phyloP scores from a whole-genome alignment of 768 basidiomycete genomes.

The Pluteus cervinus region DNA sequence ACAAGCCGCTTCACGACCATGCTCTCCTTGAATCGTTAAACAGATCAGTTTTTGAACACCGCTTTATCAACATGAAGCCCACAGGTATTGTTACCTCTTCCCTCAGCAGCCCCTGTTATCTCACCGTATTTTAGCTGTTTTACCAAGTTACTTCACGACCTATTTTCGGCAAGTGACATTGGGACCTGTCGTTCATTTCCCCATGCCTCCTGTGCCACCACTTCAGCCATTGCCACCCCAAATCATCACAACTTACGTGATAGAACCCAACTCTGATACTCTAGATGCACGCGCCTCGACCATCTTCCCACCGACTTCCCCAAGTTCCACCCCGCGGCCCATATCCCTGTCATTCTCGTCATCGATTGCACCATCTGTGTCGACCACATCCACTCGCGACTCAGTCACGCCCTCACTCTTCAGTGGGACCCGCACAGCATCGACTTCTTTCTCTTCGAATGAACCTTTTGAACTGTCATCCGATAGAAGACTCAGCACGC shows the following conservation, averaged over 20 bases:
- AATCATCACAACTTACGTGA: constrained; percentile 30
- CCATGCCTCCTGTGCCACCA: constrained; percentile 69
- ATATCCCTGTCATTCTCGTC: constrained; percentile 51
- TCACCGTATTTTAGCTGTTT: constrained; percentile 37
- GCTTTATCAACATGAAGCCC: constrained; percentile 68
- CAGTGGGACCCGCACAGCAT: constrained; percentile 20
- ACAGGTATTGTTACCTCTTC: constrained; percentile 39
- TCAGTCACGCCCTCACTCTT: constrained; percentile 18
- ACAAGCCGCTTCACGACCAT: constrained; percentile 51
- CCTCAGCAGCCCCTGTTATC: constrained; percentile 2
- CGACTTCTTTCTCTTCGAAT: constrained; percentile 26
- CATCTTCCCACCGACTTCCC: constrained; percentile 29
- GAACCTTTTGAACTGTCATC: not conserved
- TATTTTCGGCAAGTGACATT: constrained; percentile 63
- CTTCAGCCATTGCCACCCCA: constrained; percentile 47
- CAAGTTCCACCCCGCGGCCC: constrained; percentile 29
- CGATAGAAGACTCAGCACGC: too few relatives aligned
- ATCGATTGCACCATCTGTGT: constrained; percentile 33
- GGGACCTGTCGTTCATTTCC: constrained; percentile 56
- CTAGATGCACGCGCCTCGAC: constrained; percentile 28
- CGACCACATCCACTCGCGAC: constrained; percentile 30
- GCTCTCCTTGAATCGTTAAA: constrained; percentile 63
- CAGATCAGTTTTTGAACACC: constrained; percentile 59
- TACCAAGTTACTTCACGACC: constrained; percentile 65
- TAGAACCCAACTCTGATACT: constrained; percentile 29